Evolutionary conservation across 2,329 filamentous ascomycete genomes (phyloP), one percentile per base, ranked within the genome.

Genomic region (Fusarium sambucinum): DNA sequence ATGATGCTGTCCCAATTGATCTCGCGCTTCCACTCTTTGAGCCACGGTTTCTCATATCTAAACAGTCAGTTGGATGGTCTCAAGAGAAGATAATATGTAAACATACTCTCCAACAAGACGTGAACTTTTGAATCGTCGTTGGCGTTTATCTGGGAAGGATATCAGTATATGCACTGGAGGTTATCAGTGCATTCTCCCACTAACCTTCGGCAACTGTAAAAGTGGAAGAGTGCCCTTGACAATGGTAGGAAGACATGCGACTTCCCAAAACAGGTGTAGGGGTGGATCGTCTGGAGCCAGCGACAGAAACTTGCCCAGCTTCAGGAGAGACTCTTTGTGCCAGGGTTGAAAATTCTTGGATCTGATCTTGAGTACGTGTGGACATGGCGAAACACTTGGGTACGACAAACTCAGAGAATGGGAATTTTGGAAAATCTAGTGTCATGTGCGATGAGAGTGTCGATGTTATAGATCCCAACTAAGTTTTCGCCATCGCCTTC

Each of bases 61-160:
- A 16, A 14, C 1, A 7, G 37, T 16, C 1, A 7, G 37, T 16
- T 3, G 7, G 6, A 21, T 2, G 1, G 7, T 14, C 6, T 40
- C 2, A 40, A 40, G 19, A 21, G 6, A 9, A 12, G 5, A 21
- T 5, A 8, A 21, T 13, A 13, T 14, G 14, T 9, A 7, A 23
- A 16, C 37, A 21, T 23, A 40, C 37, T 21, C 37, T 40, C 37
- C 37, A 40, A 40, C 37, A 16, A 40, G 37, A 23, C 37, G 37
- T 4, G 37, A 40, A 16, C 37, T 40, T 14, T 40, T 40, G 37
- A 40, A 40, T 0, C 37, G 37, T 40, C 37, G 19, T 23, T 40
- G 37, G 4, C 2, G 19, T 40, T 40, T 40, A 6, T 16, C 37
- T 40, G 12, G 37, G 7, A 21, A 21, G 1, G 5, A 0, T 9